These are phyloP conservation scores for Capronia epimyces DNA, from an alignment of 2,329 filamentous ascomycete species.

Conservation along the genomic window DNA sequence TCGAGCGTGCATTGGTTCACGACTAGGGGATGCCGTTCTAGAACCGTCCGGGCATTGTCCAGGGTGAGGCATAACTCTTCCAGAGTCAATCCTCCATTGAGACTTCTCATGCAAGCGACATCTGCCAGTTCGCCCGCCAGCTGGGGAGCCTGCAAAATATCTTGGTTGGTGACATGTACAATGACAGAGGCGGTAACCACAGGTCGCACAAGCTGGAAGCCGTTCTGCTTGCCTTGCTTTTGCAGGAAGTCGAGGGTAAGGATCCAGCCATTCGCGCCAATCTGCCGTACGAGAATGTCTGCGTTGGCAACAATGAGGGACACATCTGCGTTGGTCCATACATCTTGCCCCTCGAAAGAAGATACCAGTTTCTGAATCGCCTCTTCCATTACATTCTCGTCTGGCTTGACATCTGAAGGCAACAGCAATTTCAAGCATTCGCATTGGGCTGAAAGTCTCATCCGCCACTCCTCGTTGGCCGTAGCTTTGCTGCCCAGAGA, in stretches of 20 bases:
- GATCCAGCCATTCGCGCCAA: conserved; percentile 1
- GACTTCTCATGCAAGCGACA: conserved; percentile 35
- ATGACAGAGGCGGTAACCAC: conserved; percentile 9
- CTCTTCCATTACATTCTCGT: background rate
- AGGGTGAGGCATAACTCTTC: conserved; percentile 31
- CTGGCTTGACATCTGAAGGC: background rate
- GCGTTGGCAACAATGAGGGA: conserved; percentile 6
- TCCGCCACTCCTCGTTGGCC: background rate
- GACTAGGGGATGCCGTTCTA: conserved; percentile 39
- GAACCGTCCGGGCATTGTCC: conserved; percentile 38
- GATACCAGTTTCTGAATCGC: conserved; percentile 9
- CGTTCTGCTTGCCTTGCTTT: background rate
- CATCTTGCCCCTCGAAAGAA: background rate
- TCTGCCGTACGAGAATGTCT: conserved; percentile 6
- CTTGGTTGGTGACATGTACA: conserved; percentile 2
- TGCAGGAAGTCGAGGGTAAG: conserved; percentile 1
- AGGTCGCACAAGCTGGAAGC: conserved; percentile 1
- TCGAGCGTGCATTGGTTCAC: conserved; percentile 46
- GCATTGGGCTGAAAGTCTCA: conserved; percentile 2
- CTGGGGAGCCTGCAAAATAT: conserved; percentile 5
- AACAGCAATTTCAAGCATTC: conserved; percentile 1
- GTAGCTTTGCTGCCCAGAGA: background rate
- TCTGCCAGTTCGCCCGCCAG: conserved; percentile 26
- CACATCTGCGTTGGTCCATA: conserved; percentile 3
- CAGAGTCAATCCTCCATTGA: background rate